Evolutionary conservation across 2,329 filamentous ascomycete genomes (phyloP).

Genomic region (Trichophyton rubrum): DNA sequence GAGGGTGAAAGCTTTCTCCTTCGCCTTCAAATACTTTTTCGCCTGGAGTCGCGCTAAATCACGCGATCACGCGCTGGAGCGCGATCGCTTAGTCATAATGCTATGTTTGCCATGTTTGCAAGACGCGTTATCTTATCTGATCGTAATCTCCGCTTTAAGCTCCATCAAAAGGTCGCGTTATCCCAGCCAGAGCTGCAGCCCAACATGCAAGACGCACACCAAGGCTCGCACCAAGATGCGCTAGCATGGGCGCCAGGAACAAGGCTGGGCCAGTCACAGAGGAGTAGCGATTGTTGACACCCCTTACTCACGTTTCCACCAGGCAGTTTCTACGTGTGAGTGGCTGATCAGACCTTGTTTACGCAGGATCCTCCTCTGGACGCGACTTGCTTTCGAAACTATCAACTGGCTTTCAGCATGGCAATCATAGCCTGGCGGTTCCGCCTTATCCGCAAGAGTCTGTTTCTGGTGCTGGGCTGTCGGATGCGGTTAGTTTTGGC

Average conservation of each 20-base stretch:
- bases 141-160: neutral
- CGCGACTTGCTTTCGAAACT: neutral
- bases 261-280: neutral
- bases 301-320: no score
- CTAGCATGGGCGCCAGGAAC: neutral
- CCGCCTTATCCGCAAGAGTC: neutral
- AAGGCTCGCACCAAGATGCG: neutral
- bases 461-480: neutral
- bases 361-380: neutral
- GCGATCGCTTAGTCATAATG: constrained; percentile 5
- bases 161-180: neutral
- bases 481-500: neutral
- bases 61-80: constrained; percentile 15
- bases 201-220: neutral
- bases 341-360: neutral
- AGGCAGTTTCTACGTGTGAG: neutral
- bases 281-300: neutral
- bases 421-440: neutral
- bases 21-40: constrained; percentile 11
- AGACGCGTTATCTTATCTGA: constrained; percentile 12
- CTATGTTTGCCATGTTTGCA: constrained; percentile 5
- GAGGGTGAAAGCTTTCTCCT: neutral
- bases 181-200: neutral
- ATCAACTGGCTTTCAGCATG: neutral
- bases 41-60: constrained; percentile 13